A percentile compares a stretch with the other conserved stretches of the same genome.
Conservation (phyloP, 495 filamentous ascomycete genomes). For the Talaromyces trachyspermus region DNA sequence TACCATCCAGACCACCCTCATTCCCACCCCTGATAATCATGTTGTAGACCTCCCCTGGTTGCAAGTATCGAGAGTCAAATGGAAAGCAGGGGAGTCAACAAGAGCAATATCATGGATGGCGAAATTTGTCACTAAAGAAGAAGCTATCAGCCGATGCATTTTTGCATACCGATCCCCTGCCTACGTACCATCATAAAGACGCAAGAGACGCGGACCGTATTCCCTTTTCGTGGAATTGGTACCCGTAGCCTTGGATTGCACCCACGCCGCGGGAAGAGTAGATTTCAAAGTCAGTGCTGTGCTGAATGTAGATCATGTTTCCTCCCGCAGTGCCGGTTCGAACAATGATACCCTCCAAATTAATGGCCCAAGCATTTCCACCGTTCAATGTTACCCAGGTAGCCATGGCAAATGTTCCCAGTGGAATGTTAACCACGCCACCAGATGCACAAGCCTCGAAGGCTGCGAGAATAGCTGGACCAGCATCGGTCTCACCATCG, state of each 20-base stretch:
- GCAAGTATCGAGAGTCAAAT: slow-evolving; percentile 28
- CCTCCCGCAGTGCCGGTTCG: slow-evolving; percentile 27
- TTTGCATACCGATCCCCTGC: slow-evolving; percentile 12
- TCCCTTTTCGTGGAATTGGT: slow-evolving; percentile 21
- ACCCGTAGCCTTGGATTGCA: slow-evolving; percentile 26
- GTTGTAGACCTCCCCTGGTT: slow-evolving; percentile 35
- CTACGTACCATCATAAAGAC: slow-evolving; percentile 19
- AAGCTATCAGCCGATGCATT: not conserved
- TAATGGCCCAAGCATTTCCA: slow-evolving; percentile 24
- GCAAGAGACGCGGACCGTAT: slow-evolving; percentile 22
- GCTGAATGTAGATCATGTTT: slow-evolving; percentile 30
- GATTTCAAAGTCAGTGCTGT: slow-evolving; percentile 22
- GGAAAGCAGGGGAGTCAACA: slow-evolving; percentile 27
- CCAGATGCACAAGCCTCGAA: slow-evolving; percentile 24
- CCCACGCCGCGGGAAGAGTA: slow-evolving; percentile 18
- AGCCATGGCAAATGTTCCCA: slow-evolving; percentile 18
- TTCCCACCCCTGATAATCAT: slow-evolving; percentile 36
- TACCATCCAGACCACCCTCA: slow-evolving; percentile 35
- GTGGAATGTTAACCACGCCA: slow-evolving; percentile 23
- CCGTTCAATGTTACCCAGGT: slow-evolving; percentile 27
- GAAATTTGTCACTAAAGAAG: slow-evolving; percentile 20
- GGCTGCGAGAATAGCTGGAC: slow-evolving; percentile 21
- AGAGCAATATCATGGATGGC: slow-evolving; percentile 30
- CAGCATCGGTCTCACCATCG: slow-evolving; percentile 20
- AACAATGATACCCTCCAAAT: slow-evolving; percentile 27